Conservation (phyloP, 2,329 filamentous ascomycete species). For the Fusarium protoensiforme region DNA sequence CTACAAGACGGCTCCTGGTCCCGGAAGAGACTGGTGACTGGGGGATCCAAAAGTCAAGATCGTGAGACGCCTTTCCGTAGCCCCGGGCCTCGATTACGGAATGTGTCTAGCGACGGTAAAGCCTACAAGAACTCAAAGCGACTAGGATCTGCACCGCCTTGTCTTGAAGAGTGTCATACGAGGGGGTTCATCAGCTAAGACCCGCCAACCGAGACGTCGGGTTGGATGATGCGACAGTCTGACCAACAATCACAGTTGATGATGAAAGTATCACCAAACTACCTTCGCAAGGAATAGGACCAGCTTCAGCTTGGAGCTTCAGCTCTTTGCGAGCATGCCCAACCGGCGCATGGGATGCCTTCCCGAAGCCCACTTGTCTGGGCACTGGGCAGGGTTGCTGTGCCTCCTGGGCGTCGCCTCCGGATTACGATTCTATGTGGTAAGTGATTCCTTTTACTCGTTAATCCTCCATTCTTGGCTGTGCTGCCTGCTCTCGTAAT, state of each 20-base stretch:
- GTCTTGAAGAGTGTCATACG: background rate
- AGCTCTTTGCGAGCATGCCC: background rate
- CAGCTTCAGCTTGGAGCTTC: background rate
- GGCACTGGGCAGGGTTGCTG: background rate
- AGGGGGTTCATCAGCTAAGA: background rate
- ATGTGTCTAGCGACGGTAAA: background rate
- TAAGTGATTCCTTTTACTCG: background rate
- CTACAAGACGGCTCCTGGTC: background rate
- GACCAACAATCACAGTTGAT: background rate
- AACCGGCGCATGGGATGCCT: background rate
- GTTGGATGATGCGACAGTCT: background rate
- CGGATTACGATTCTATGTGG: constrained; percentile 8
- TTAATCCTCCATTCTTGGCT: constrained; percentile 1
- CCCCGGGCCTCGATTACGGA: background rate
- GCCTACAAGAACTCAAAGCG: background rate
- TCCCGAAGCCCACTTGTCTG: constrained; percentile 3
- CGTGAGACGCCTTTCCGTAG: background rate
- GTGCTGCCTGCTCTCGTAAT: background rate
- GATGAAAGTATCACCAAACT: background rate
- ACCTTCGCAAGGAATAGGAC: background rate
- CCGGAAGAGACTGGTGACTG: background rate
- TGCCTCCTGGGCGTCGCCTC: constrained; percentile 7
- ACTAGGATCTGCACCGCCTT: background rate
- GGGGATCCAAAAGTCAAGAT: background rate
- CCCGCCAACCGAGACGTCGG: background rate